Percentiles rank a stretch among this genome's conserved stretches.
Conservation (phyloP, 345 rosid genomes). For the Eucalyptus albens region DNA sequence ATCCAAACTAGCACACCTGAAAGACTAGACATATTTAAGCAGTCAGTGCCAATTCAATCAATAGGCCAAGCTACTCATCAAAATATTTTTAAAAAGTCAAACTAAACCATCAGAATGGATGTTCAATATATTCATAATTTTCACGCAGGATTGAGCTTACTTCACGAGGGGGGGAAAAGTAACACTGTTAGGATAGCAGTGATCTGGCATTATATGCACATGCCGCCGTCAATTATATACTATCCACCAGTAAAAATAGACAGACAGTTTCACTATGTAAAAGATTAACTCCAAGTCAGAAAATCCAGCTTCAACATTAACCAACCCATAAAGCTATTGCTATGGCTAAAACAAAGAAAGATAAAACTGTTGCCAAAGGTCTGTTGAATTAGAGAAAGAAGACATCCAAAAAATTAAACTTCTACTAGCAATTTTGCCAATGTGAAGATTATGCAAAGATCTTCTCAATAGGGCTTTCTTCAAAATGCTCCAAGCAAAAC, state of each 20-base stretch:
- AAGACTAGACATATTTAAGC: conserved; percentile 18
- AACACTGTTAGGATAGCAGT: not conserved
- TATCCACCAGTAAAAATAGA: not conserved
- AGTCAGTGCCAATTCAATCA: conserved; percentile 2
- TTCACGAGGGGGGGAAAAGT: not conserved
- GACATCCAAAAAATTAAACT: not conserved
- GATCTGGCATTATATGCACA: not conserved
- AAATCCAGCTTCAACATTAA: not conserved
- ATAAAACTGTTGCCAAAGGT: not conserved
- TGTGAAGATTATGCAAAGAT: not conserved
- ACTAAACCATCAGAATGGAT: not conserved
- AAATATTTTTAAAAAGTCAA: not conserved
- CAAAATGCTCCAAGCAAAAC: not conserved
- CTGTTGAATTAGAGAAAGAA: not conserved
- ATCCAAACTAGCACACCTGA: conserved; percentile 93
- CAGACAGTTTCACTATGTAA: not conserved
- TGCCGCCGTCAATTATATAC: not conserved
- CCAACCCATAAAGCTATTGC: not conserved
- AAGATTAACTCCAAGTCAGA: not conserved
- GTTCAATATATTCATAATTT: not conserved
- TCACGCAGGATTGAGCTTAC: not conserved
- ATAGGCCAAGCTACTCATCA: not conserved
- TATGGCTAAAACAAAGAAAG: not conserved
- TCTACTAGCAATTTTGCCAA: not conserved
- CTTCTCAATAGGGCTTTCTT: not conserved